phyloP scores from a whole-genome alignment of 768 basidiomycete genomes.

The Amanita thiersii region DNA sequence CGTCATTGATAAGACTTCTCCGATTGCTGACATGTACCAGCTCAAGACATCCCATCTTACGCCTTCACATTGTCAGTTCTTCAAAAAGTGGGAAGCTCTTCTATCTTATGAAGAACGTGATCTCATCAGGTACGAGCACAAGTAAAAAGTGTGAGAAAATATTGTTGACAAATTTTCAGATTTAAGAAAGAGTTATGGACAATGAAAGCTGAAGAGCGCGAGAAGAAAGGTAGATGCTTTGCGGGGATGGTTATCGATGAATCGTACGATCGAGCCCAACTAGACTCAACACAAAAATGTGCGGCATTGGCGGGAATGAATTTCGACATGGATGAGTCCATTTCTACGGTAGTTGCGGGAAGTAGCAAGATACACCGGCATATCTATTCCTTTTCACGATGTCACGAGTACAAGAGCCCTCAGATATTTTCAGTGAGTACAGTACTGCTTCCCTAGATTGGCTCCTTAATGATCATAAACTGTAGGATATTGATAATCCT shows the following conservation, averaged over 20 bases:
- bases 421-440: no score
- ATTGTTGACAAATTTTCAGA: no score
- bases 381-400: no score
- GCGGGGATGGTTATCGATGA: slow-evolving; percentile 64
- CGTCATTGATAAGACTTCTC: slow-evolving; percentile 41
- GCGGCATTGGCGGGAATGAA: not conserved
- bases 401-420: no score
- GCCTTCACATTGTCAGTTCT: slow-evolving; percentile 60
- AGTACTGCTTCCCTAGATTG: no score
- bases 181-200: slow-evolving; percentile 95
- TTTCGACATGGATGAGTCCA: no score
- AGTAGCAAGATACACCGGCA: no score
- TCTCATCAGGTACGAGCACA: slow-evolving; percentile 35
- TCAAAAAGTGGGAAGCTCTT: slow-evolving; percentile 85
- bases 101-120: slow-evolving; percentile 85
- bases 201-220: slow-evolving; percentile 71
- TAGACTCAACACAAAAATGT: not conserved
- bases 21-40: slow-evolving; percentile 61
- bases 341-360: no score
- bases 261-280: slow-evolving; percentile 21
- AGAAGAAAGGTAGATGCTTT: slow-evolving; percentile 80
- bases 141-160: no score
- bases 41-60: slow-evolving; percentile 80
- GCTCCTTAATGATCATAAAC: no score
- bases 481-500: no score